Percentiles rank a stretch among this genome's conserved stretches.
Evolutionary conservation across 2,329 filamentous ascomycete genomes (phyloP).

Genomic region (Celoporthe dispersa): DNA sequence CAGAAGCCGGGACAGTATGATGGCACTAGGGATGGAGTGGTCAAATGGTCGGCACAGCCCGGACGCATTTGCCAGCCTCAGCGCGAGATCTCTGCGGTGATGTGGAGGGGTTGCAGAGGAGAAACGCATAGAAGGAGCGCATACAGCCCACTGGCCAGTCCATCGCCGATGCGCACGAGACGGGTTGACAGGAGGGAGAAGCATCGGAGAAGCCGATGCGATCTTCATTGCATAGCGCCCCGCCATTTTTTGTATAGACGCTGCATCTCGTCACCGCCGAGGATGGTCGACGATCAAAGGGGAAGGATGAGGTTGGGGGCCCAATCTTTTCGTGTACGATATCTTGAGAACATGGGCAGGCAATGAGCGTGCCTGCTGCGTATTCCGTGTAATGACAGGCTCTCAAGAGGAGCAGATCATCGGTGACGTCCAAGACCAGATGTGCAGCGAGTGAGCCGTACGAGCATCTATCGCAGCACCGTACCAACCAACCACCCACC

Average conservation of each 20-base stretch:
- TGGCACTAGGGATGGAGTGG: constrained; percentile 68
- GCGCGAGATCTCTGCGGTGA: constrained; percentile 58
- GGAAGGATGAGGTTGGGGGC: not conserved
- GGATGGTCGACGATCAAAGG: constrained; percentile 10
- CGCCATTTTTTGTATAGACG: not conserved
- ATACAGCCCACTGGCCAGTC: not conserved
- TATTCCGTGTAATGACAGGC: constrained; percentile 7
- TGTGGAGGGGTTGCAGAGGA: constrained; percentile 15
- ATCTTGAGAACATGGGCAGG: constrained; percentile 10
- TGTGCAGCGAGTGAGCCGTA: not conserved
- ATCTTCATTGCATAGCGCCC: constrained; percentile 15
- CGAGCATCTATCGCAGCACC: not conserved
- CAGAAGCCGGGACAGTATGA: constrained; percentile 74
- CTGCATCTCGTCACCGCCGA: not conserved
- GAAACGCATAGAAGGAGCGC: not conserved
- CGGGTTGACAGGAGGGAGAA: not conserved
- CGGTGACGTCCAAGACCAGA: not conserved
- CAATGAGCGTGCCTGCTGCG: constrained; percentile 8
- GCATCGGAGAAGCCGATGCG: constrained; percentile 5
- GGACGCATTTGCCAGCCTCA: constrained; percentile 78
- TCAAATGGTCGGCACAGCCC: constrained; percentile 75
- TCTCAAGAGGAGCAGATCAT: not conserved
- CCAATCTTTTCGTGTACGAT: constrained; percentile 20
- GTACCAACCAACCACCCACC: not conserved
- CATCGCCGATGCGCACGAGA: not conserved